Evolutionary conservation across 129 eudicot genomes (phyloP), one percentile per base, ranked within the genome.

Genomic region (Ambrosia trifida): DNA sequence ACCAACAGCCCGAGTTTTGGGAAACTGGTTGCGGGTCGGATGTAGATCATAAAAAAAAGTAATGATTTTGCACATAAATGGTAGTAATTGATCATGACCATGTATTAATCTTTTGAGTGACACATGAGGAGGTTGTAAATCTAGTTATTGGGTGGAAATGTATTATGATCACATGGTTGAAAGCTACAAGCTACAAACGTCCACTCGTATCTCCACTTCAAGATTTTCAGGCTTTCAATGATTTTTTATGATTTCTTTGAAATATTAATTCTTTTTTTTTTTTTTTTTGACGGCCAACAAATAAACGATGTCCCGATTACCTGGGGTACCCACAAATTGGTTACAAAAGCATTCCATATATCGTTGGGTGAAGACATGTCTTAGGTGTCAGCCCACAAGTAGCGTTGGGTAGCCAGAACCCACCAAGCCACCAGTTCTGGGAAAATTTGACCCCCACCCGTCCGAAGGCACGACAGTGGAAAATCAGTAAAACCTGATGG

Each of bases 1-100:
- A 64, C 74, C 77, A 28, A 19, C 66, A 28, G 77, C 83, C 87
- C 85, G 62, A 73, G 45, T 82, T 85, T 82, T 79, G 83, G 76
- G 45, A 20, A 69, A 50, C 31, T 61, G 57, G 31, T 56, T 16
- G 41, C 76, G 69, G 81, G 82, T 47, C 11, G 19, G 47, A 31
- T 46, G 75, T 24, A 49, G 45, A 33, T 64, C 43, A 38, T 57
- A 11, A 38, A 74, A 38, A 74, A 62, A 74, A 44, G 40, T 24
- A n/a, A 20, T 36, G 62, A 58, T 73, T 46, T 75, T 78, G 82
- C 79, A 72, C 79, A 67, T 68, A 81, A 46, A 57, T 71, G 62
- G 74, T 73, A 73, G 62, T n/a, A n/a, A n/a, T 66, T 66, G 46
- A 49, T 79, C 49, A 53, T 70, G 66, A 72, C 64, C 72, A 47